Conservation (phyloP, 2,329 filamentous ascomycete species). For the Ophiostoma sp. region DNA sequence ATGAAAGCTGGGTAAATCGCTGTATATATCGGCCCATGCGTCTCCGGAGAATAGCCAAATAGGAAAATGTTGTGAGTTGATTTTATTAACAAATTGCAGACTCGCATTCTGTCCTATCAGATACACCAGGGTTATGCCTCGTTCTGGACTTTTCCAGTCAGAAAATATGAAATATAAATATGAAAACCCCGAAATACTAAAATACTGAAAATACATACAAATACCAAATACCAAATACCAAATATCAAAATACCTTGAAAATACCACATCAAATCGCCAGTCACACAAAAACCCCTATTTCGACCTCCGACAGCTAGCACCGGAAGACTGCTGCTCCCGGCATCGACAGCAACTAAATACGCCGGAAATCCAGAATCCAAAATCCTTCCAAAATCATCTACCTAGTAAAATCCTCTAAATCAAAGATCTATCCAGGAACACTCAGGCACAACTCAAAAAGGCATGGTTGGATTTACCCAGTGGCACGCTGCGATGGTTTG, state of each 20-base stretch:
- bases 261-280: too few relatives aligned
- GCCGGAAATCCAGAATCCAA: not conserved
- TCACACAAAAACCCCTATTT: too few relatives aligned
- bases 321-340: not conserved
- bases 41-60: not conserved
- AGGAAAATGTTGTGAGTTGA: not conserved
- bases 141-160: not conserved
- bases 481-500: not conserved
- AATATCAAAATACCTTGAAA: too few relatives aligned
- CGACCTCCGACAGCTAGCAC: not conserved
- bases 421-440: not conserved
- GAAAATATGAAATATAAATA: not conserved
- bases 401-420: too few relatives aligned
- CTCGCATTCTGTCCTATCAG: not conserved
- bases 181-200: not conserved
- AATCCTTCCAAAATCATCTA: too few relatives aligned
- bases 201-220: not conserved
- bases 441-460: not conserved
- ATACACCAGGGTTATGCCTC: not conserved
- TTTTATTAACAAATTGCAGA: too few relatives aligned
- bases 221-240: too few relatives aligned
- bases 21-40: constrained; percentile 8
- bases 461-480: not conserved
- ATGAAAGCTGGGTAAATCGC: not conserved
- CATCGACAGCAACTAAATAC: not conserved